Conservation (phyloP, 257 asterid genomes). For the Nicotiana otophora region DNA sequence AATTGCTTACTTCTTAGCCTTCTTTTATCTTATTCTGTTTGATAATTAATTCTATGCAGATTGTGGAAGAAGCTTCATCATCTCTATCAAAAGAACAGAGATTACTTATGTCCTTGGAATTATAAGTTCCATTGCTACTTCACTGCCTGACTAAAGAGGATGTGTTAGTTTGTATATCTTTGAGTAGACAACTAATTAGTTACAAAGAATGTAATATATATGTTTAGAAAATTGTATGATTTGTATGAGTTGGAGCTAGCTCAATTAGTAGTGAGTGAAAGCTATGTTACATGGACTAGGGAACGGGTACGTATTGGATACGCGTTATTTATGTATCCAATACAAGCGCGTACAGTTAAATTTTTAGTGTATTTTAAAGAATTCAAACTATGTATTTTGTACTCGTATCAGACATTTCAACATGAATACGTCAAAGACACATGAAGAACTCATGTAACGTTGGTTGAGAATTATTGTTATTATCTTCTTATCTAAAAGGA, state of each 20-base stretch:
- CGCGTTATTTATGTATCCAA: background rate
- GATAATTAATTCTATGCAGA: constrained; percentile 29
- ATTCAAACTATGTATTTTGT: background rate
- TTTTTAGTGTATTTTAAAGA: background rate
- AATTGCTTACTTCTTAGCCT: background rate
- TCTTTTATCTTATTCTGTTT: background rate
- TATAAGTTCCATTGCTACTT: constrained; percentile 23
- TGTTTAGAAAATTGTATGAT: background rate
- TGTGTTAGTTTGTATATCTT: constrained; percentile 5
- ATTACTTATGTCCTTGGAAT: constrained; percentile 63
- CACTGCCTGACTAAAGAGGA: constrained; percentile 7
- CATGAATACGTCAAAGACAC: too few species aligned
- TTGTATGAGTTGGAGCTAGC: background rate
- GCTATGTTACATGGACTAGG: background rate
- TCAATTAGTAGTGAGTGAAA: background rate
- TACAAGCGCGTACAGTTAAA: background rate
- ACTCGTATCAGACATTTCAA: too few species aligned
- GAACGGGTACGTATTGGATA: background rate
- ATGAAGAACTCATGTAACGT: too few species aligned
- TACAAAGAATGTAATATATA: background rate
- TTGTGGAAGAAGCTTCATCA: constrained; percentile 48
- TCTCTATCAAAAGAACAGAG: constrained; percentile 38
- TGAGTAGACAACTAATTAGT: constrained; percentile 9
- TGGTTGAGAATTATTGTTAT: too few species aligned
- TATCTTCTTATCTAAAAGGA: too few species aligned